Conservation (phyloP, 495 filamentous ascomycete species). For the Aspergillus haitiensis region DNA sequence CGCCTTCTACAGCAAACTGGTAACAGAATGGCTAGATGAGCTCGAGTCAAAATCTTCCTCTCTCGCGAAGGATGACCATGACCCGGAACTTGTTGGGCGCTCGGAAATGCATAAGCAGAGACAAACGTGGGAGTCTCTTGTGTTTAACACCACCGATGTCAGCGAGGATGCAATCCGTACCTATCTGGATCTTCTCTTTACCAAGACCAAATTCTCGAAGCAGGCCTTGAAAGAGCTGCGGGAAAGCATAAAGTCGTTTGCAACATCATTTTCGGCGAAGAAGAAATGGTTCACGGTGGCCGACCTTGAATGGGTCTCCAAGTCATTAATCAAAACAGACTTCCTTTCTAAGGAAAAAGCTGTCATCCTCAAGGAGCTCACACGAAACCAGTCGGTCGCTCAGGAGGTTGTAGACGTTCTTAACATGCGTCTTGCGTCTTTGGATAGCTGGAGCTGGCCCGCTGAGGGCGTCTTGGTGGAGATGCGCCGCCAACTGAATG, state of each 20-base stretch:
- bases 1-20: conserved; percentile 58
- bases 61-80: conserved; percentile 6
- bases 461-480: conserved; percentile 53
- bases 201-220: conserved; percentile 34
- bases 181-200: conserved; percentile 57
- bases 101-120: conserved; percentile 53
- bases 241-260: conserved; percentile 46
- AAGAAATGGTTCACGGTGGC: conserved; percentile 36
- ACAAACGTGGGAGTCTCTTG: conserved; percentile 56
- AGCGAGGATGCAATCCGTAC: conserved; percentile 44
- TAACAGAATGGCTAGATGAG: conserved; percentile 61
- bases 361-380: conserved; percentile 58
- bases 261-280: conserved; percentile 35
- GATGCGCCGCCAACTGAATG: conserved; percentile 62
- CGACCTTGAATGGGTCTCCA: conserved; percentile 51
- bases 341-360: conserved; percentile 61
- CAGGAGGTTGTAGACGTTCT: conserved; percentile 65
- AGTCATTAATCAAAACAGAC: conserved; percentile 55
- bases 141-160: conserved; percentile 52
- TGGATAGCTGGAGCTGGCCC: conserved; percentile 64
- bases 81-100: conserved; percentile 43
- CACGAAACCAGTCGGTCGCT: conserved; percentile 54
- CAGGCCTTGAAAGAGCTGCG: conserved; percentile 49
- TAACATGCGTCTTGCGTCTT: conserved; percentile 62
- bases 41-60: conserved; percentile 27